Evolutionary conservation across 2,329 filamentous ascomycete genomes (phyloP).

Genomic region (Sporothrix dimorphospora): DNA sequence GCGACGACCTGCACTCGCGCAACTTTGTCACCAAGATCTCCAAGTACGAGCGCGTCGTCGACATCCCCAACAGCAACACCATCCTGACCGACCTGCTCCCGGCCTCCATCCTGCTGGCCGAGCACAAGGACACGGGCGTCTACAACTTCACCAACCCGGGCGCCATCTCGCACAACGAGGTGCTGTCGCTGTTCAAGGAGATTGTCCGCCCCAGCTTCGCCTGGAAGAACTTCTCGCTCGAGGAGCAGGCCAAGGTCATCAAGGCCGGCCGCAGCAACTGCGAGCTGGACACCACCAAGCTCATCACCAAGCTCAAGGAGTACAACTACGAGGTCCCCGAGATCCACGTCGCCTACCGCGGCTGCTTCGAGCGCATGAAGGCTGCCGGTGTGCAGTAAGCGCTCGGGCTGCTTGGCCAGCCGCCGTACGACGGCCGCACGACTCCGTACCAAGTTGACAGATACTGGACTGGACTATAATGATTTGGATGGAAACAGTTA

Average conservation of each 20-base stretch:
- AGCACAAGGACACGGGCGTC: slow-evolving; percentile 79
- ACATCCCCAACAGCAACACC: slow-evolving; percentile 70
- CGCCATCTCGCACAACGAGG: slow-evolving; percentile 72
- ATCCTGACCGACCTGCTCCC: slow-evolving; percentile 68
- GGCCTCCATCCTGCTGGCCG: slow-evolving; percentile 79
- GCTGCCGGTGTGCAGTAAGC: slow-evolving; percentile 54
- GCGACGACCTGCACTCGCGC: slow-evolving; percentile 66
- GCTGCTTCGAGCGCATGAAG: slow-evolving; percentile 67
- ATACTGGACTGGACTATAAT: slow-evolving; percentile 5
- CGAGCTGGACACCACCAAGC: slow-evolving; percentile 64
- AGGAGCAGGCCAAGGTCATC: slow-evolving; percentile 69
- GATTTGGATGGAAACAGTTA: slow-evolving; percentile 14
- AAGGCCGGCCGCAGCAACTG: slow-evolving; percentile 70
- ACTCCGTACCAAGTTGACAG: neutral
- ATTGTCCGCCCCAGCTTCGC: slow-evolving; percentile 63
- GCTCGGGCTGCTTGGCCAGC: neutral
- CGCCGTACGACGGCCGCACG: neutral
- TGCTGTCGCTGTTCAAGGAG: slow-evolving; percentile 64
- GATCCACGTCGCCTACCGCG: slow-evolving; percentile 63
- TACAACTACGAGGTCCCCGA: slow-evolving; percentile 63
- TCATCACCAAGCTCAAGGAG: slow-evolving; percentile 61
- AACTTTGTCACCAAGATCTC: slow-evolving; percentile 72
- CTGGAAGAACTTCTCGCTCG: slow-evolving; percentile 68
- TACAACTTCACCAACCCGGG: slow-evolving; percentile 74
- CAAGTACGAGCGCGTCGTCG: slow-evolving; percentile 66